Evolutionary conservation across 2,329 filamentous ascomycete species (phyloP), one percentile per base, ranked within the genome.

Genomic region (Taxawa tesnikishii): DNA sequence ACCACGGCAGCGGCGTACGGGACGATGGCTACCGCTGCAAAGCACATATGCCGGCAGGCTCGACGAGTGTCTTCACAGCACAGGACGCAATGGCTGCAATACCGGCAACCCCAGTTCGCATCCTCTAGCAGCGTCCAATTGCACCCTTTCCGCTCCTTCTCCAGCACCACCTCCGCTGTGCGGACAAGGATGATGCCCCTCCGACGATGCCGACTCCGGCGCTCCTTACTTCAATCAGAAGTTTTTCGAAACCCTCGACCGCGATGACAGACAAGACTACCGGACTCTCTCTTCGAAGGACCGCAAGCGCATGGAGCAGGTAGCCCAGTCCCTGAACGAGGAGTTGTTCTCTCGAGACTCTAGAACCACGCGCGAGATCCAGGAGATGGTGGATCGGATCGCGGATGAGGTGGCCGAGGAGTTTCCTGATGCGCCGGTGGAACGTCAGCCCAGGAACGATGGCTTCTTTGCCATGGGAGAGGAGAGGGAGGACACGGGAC

Each of bases 401-500:
- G 23, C 33, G 16, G 28, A 32, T 5, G 27, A 42, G 9, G n/a
- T 43, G 24, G 35, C 38, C 8, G n/a, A 18, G 27, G 18, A 30
- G 3, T 38, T 40, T 19, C 32, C 29, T 18, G 29, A 35, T 14
- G 21, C 18, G 12, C 32, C 30, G 3, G 26, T 11, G 8, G 38
- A 34, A 23, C 32, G 29, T 14, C 13, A 26, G 15, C 23, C 13
- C n/a, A 26, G 15, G 9, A 33, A 31, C 18, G 33, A 42, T 7
- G 38, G 37, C 12, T 46, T 46, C 38, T 44, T 35, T 24, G 36
- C 32, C 26, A 41, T 42, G 41, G 41, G 36, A 12, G 42, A 44
- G 25, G 42, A 44, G 25, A 34, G 57, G 28, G 42, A 47, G 15
- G 42, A 45, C 15, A 40, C 42, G 26, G 46, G 43, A n/a, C 42